Evolutionary conservation across 345 rosid species (phyloP), one percentile per base, ranked within the genome.

Genomic region (Melaleuca quinquenervia): DNA sequence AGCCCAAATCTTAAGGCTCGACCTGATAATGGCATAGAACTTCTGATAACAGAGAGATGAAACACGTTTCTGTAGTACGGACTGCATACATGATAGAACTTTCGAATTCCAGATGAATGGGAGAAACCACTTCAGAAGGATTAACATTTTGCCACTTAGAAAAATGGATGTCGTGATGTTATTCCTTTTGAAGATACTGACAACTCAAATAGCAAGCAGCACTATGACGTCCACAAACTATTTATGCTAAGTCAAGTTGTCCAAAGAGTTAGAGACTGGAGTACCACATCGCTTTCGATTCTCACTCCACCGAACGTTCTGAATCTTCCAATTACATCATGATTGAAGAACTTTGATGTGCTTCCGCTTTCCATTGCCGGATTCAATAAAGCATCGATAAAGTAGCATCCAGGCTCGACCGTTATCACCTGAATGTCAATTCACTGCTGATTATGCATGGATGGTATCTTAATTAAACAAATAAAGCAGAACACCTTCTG

Each of bases 381-480:
- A 83, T 60, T 74, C 90, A 95, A 89, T 84, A 96, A 86, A 76
- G 97, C 98, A 88, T 94, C 94, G 29, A 95, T 96, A 89, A 96
- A 95, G 88, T 95, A 96, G 91, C 99, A 96, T 83, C 98, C 98
- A 48, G 98, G 99, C 91, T 96, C 99, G 91, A 95, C 99, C 15
- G 99, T 95, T 82, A 95, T 95, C 53, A 96, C 99, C 99, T 96
- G 83, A 86, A 90, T 85, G 36, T 82, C 55, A 82, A 49, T 24
- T 32, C 52, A 15, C 44, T 51, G 84, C 36, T n/a, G 78, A 41
- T 70, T 14, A 64, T 70, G 18, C 78, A 32, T 32, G 32, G 76
- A 32, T 15, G 24, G 45, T 32, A 18, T 32, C 24, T 45, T 70
- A 70, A 70, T 0, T 14, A 82, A 52, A 82, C 56, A 50, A 27